These are phyloP conservation scores for Cystobasidiaceae sp. DNA, from an alignment of 1,284 basidiomycete species.

Conservation along the genomic window DNA sequence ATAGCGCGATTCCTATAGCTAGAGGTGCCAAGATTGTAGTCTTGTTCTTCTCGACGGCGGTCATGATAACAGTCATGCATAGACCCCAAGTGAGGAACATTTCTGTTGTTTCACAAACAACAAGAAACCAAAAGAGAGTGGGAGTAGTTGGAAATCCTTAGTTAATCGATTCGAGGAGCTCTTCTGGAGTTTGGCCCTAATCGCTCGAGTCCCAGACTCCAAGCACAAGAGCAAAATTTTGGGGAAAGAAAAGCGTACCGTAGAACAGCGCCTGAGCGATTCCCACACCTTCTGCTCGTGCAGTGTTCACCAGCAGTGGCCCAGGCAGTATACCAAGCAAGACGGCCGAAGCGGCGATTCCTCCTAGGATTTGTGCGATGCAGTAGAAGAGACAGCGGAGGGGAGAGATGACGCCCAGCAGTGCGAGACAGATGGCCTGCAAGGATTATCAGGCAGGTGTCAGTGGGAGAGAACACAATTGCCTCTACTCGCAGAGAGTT, in stretches of 20 bases:
- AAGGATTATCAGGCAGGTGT: not conserved
- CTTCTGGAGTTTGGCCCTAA: not conserved
- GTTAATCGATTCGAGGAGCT: not conserved
- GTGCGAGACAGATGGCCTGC: slow-evolving; percentile 56
- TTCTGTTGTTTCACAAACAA: slow-evolving; percentile 45
- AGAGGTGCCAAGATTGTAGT: slow-evolving; percentile 29
- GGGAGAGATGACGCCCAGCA: slow-evolving; percentile 59
- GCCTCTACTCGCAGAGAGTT: too few species aligned
- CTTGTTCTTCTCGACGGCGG: slow-evolving; percentile 36
- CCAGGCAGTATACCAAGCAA: slow-evolving; percentile 59
- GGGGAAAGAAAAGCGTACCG: not conserved
- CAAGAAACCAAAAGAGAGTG: not conserved
- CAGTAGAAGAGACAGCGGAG: slow-evolving; percentile 60
- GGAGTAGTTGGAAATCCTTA: not conserved
- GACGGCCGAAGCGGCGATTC: slow-evolving; percentile 55
- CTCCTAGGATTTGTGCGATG: slow-evolving; percentile 49
- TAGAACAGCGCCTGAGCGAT: slow-evolving; percentile 50
- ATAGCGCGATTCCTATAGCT: slow-evolving; percentile 36
- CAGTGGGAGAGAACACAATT: not conserved
- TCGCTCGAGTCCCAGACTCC: too few species aligned
- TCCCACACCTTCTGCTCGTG: slow-evolving; percentile 52
- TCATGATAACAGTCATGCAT: slow-evolving; percentile 23
- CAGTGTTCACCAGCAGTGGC: slow-evolving; percentile 55
- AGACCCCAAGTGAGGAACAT: slow-evolving; percentile 61
- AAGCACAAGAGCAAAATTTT: not conserved